Conservation (phyloP, 106 monocot genomes). For the Allium fistulosum region DNA sequence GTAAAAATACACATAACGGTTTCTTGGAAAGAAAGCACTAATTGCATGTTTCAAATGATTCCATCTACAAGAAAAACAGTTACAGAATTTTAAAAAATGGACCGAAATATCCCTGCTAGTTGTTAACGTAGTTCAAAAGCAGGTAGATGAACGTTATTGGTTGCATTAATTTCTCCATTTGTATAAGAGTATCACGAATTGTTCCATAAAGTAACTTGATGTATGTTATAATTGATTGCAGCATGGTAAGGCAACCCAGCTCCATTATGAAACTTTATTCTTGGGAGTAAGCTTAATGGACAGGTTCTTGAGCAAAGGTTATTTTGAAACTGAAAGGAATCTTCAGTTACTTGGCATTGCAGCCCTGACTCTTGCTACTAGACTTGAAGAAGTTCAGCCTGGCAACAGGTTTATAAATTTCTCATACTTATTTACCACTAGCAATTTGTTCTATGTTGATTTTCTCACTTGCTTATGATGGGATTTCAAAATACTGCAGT, state of each 20-base stretch:
- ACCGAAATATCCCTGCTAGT: not conserved
- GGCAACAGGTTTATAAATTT: conserved; percentile 48
- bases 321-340: conserved; percentile 46
- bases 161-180: not conserved
- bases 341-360: conserved; percentile 82
- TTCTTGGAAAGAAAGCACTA: not conserved
- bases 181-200: too few relatives aligned
- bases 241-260: conserved; percentile 46
- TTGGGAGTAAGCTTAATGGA: conserved; percentile 80
- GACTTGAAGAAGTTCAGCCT: conserved; percentile 94
- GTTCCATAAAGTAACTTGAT: too few relatives aligned
- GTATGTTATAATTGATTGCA: conserved; percentile 16
- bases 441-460: not conserved
- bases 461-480: not conserved
- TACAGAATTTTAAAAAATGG: too few relatives aligned
- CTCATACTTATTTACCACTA: not conserved
- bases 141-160: too few relatives aligned
- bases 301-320: conserved; percentile 63
- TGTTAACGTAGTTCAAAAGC: too few relatives aligned
- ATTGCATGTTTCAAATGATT: not conserved
- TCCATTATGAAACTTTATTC: conserved; percentile 76
- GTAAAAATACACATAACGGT: not conserved
- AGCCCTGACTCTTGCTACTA: conserved; percentile 69
- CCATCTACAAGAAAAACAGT: not conserved
- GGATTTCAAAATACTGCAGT: conserved; percentile 15